phyloP scores from a whole-genome alignment of 208 protist genomes.

The Strigomonas culicis region DNA sequence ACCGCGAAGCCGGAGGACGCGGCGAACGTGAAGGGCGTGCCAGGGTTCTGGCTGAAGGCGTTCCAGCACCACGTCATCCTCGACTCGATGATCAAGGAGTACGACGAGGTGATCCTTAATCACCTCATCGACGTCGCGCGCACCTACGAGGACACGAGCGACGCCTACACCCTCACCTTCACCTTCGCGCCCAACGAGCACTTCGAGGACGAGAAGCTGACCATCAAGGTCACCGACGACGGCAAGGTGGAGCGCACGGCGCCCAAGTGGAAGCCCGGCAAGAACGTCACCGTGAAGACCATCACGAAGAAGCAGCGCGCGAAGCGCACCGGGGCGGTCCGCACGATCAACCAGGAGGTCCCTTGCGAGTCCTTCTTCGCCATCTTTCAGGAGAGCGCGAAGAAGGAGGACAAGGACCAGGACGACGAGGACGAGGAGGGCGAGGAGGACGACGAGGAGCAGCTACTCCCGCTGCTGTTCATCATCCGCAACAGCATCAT shows the following conservation, averaged over 20 bases:
- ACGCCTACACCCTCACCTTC: conserved; percentile 76
- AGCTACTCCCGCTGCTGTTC: conserved; percentile 36
- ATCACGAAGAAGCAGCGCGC: conserved; percentile 53
- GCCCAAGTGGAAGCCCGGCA: conserved; percentile 78
- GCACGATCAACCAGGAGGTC: conserved; percentile 36
- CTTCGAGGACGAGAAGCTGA: conserved; percentile 68
- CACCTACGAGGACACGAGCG: conserved; percentile 40
- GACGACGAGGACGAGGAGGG: conserved; percentile 26
- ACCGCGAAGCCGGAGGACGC: conserved; percentile 11
- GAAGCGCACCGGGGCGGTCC: conserved; percentile 40
- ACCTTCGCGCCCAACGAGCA: conserved; percentile 80
- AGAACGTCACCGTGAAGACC: conserved; percentile 64
- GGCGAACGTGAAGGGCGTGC: not conserved
- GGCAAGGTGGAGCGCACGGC: conserved; percentile 39
- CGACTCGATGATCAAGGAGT: conserved; percentile 53
- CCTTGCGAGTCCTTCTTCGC: conserved; percentile 78
- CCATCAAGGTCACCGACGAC: conserved; percentile 40
- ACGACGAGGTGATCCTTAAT: conserved; percentile 71
- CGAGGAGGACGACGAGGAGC: conserved; percentile 32
- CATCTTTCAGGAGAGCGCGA: conserved; percentile 52
- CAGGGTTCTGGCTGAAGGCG: not conserved
- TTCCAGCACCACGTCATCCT: conserved; percentile 60
- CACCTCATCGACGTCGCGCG: conserved; percentile 64
- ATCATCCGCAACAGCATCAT: conserved; percentile 70
- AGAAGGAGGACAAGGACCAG: conserved; percentile 19